Evolutionary conservation across 1,284 basidiomycete genomes (phyloP), one percentile per base, ranked within the genome.

Genomic region (Ceratobasidium sp.): DNA sequence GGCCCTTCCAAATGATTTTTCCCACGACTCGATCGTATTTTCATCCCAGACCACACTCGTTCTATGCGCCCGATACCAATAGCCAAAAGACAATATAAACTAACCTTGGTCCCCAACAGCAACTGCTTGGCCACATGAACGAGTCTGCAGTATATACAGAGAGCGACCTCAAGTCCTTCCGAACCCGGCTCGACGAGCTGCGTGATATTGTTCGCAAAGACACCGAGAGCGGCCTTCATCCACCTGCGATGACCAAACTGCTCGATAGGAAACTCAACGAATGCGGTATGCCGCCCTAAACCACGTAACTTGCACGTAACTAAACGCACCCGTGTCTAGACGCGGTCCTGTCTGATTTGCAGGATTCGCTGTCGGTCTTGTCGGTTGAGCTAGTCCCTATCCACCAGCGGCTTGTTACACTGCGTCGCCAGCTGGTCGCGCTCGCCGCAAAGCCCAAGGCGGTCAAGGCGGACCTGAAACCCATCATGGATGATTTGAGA

Each of bases 141-240:
- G 96, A 98, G 81, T 95, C 93, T 0, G 92, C 92, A 7, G 90
- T 95, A 48, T 98, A 97, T 83, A 98, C 94, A 77, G 94, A 96
- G 81, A 85, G 90, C 37, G 94, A 97, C 83, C 89, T 98, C 53
- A 86, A 86, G 29, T 94, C 96, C 1, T 98, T 97, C 83, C 88
- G 91, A 75, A 87, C 88, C 77, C 89, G 96, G 74, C 83, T 98
- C 73, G 84, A 86, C 19, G 92, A 95, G 78, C 86, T 98, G 53
- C 90, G 92, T 72, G 85, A 88, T 73, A 96, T 98, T 79, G 89
- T 98, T 75, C 90, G 91, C 79, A 87, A 89, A 76, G 94, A 96
- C 79, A 88, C 88, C 29, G 92, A 93, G 74, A 90, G 90, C 74
- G 91, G 90, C 1, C 94, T 92, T 80, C 94, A 97, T 80, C 90